Conservation (phyloP, 345 rosid genomes). For the Gossypium mustelinum region DNA sequence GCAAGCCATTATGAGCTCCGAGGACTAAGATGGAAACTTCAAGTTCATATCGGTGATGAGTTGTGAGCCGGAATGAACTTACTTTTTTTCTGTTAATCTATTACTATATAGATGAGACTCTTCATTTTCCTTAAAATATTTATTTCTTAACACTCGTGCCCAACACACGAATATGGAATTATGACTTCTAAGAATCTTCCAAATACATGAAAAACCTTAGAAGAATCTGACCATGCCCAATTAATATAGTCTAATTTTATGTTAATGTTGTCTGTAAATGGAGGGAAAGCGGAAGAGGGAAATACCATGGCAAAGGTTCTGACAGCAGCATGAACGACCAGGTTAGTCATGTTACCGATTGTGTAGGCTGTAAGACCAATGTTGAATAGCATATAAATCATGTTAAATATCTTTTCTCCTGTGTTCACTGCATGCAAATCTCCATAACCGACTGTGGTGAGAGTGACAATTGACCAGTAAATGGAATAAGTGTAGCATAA, state of each 20-base stretch:
- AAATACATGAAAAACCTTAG: background rate
- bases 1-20: too few relatives aligned
- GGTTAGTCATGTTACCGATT: conserved; percentile 92
- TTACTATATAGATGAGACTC: too few relatives aligned
- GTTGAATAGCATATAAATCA: conserved; percentile 85
- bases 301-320: conserved; percentile 68
- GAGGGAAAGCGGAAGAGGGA: background rate
- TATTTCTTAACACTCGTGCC: too few relatives aligned
- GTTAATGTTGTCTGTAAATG: background rate
- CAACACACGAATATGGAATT: background rate
- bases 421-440: conserved; percentile 78
- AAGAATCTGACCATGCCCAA: background rate
- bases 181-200: background rate
- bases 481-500: conserved; percentile 87
- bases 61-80: too few relatives aligned
- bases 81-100: too few relatives aligned
- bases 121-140: too few relatives aligned
- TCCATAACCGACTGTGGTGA: conserved; percentile 92
- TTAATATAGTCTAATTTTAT: too few relatives aligned
- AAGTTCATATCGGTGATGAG: too few relatives aligned
- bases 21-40: too few relatives aligned
- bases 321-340: conserved; percentile 67
- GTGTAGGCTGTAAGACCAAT: conserved; percentile 85
- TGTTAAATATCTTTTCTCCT: conserved; percentile 63
- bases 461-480: conserved; percentile 94